phyloP scores from a whole-genome alignment of 1,284 basidiomycete species.

The Rhodofomes roseus region DNA sequence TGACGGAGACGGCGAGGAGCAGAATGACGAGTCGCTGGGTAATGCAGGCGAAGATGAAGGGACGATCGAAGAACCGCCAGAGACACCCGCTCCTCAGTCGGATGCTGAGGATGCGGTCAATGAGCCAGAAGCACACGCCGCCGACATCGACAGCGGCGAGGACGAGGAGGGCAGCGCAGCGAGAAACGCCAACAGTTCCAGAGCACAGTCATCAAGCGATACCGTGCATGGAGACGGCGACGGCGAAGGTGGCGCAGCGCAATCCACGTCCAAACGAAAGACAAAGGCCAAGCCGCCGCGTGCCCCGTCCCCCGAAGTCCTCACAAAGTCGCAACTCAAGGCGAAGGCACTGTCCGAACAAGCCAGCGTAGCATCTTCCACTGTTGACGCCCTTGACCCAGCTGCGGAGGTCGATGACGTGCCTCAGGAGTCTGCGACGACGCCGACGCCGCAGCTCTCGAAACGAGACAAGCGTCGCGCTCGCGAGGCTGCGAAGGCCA shows the following conservation, averaged over 20 bases:
- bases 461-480: slow-evolving; percentile 83
- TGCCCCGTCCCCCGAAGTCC: slow-evolving; percentile 12
- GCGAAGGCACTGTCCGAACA: slow-evolving; percentile 8
- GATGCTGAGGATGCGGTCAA: too few species aligned
- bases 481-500: slow-evolving; percentile 75
- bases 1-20: slow-evolving; percentile 18
- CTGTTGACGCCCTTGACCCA: background rate
- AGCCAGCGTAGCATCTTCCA: background rate
- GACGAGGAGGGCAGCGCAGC: background rate
- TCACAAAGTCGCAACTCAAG: slow-evolving; percentile 14
- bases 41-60: slow-evolving; percentile 10
- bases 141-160: background rate
- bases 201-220: background rate
- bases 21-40: background rate
- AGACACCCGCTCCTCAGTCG: background rate
- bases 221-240: background rate
- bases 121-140: background rate
- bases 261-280: slow-evolving; percentile 8
- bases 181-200: background rate
- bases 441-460: slow-evolving; percentile 37
- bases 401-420: background rate
- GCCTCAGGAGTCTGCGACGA: background rate
- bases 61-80: background rate
- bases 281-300: slow-evolving; percentile 18
- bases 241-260: background rate